A percentile compares a stretch with the other conserved stretches of the same genome.
phyloP scores from a whole-genome alignment of 23 red algal genomes.

The Pyropia haitanensis region DNA sequence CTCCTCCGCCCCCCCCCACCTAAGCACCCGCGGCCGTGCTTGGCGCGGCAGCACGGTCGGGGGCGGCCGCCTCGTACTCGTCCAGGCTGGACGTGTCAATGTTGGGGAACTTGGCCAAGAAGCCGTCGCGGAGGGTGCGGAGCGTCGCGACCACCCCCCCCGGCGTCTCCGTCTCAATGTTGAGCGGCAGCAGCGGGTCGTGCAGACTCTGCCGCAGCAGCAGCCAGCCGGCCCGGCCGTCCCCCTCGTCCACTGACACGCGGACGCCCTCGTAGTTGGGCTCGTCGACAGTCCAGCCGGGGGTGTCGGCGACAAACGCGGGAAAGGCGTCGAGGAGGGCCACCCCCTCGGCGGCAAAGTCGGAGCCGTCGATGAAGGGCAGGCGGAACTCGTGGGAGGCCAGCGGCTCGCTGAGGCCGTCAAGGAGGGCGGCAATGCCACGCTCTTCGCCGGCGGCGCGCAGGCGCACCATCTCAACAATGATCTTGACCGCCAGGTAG shows the following conservation, averaged over 20 bases:
- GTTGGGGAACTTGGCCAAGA: conserved; percentile 22
- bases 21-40: too few relatives aligned
- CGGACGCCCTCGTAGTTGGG: conserved; percentile 83
- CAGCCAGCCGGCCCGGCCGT: conserved; percentile 73
- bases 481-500: conserved; percentile 91
- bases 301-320: conserved; percentile 17
- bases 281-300: conserved; percentile 53
- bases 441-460: conserved; percentile 35
- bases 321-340: conserved; percentile 58
- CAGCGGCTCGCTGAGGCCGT: conserved; percentile 44
- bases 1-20: too few relatives aligned
- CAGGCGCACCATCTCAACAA: conserved; percentile 72
- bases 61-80: conserved; percentile 1
- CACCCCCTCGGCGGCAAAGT: conserved; percentile 25
- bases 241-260: conserved; percentile 60
- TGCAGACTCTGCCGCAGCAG: conserved; percentile 72
- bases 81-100: conserved; percentile 26
- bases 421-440: conserved; percentile 50
- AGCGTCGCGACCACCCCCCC: conserved; percentile 42
- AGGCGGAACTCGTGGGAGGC: conserved; percentile 73
- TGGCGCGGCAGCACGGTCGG: too few relatives aligned
- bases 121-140: conserved; percentile 19
- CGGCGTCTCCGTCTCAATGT: conserved; percentile 55
- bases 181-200: conserved; percentile 82
- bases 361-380: conserved; percentile 26